Base-by-base conservation (phyloP, 352 stramenopile species). In the Phytophthora boehmeriae region DNA sequence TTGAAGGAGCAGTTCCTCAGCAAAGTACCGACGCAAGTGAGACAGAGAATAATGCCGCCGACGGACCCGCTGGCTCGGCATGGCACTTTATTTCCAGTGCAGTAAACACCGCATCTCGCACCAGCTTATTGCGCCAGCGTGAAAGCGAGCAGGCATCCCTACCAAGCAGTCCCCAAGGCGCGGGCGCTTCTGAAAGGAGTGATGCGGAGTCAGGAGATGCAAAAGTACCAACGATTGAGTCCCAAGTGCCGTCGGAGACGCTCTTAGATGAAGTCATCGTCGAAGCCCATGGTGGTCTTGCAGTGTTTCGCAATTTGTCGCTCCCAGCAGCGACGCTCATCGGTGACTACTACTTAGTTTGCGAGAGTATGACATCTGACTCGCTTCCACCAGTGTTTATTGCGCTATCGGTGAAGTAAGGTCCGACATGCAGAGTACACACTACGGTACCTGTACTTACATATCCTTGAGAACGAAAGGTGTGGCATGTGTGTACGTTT, bases 391-490 rank as follows among this genome's bases (percentile, higher is more conserved):
- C 34, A 1, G 60, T 51, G 0, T 54, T 67, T 43, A 49, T 75
- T 17, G 23, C 44, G 14, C 41, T 80, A 25, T 50, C 19, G 8
- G 47, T 66, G 11, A 52, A 59, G 1, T 53, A 66, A 20, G 36
- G n/a, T 11, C 39, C 23, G 13, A 36, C 53, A 35, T 17, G 34
- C n/a, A n/a, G n/a, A n/a, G n/a, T n/a, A 39, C 14, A 17, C 34
- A 9, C 9, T 36, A 36, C 6, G 30, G 11, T 52, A n/a, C 32
- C 32, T 13, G 35, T 25, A 17, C 16, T 49, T 64, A 62, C 27
- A 63, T 61, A 19, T 73, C 51, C 25, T 78, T 75, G 20, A 88
- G 69, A 16, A 62, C 63, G 27, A 87, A 89, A 0, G 77, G 71
- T 8, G 83, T 73, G 51, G 85, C 71, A 14, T 76, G 64, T 22